Evolutionary conservation across 768 basidiomycete genomes (phyloP).

Genomic region (Chalciporus piperatus): DNA sequence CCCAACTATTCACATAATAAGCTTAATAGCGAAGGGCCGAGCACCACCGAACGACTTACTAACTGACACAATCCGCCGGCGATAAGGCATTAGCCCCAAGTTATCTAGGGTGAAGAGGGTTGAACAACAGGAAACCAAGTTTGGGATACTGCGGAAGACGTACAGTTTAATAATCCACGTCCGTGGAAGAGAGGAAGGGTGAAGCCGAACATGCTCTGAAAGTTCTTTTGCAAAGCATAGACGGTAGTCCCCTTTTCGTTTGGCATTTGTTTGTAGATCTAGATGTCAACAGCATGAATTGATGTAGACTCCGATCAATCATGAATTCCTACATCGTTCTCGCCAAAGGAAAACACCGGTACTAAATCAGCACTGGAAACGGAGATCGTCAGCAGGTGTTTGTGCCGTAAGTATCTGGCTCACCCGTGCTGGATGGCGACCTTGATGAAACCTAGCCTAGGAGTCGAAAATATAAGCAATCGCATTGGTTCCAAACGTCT

Average conservation of each 20-base stretch:
- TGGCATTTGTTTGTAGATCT: slow-evolving; percentile 98
- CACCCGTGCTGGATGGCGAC: slow-evolving; percentile 87
- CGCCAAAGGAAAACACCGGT: slow-evolving; percentile 97
- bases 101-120: slow-evolving; percentile 61
- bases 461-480: neutral
- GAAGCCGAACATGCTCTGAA: slow-evolving; percentile 92
- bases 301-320: neutral
- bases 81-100: slow-evolving; percentile 92
- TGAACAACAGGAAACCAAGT: neutral
- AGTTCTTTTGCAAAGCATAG: slow-evolving; percentile 83
- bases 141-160: slow-evolving; percentile 22
- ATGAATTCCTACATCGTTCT: slow-evolving; percentile 78
- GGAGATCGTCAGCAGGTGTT: slow-evolving; percentile 2
- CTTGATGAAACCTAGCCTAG: slow-evolving; percentile 92
- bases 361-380: slow-evolving; percentile 82
- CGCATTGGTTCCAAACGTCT: neutral
- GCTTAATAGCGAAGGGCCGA: neutral
- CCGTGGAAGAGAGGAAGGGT: slow-evolving; percentile 98
- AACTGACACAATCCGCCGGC: slow-evolving; percentile 93
- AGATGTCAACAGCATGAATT: slow-evolving; percentile 3
- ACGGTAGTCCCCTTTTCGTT: slow-evolving; percentile 91
- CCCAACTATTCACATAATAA: slow-evolving; percentile 56
- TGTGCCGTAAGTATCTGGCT: slow-evolving; percentile 12
- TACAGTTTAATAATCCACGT: slow-evolving; percentile 91
- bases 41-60: slow-evolving; percentile 53